A percentile compares a stretch with the other conserved stretches of the same genome.
Conservation (phyloP, 192 early-diverging fungal species). For the Paraglomus brasilianum region DNA sequence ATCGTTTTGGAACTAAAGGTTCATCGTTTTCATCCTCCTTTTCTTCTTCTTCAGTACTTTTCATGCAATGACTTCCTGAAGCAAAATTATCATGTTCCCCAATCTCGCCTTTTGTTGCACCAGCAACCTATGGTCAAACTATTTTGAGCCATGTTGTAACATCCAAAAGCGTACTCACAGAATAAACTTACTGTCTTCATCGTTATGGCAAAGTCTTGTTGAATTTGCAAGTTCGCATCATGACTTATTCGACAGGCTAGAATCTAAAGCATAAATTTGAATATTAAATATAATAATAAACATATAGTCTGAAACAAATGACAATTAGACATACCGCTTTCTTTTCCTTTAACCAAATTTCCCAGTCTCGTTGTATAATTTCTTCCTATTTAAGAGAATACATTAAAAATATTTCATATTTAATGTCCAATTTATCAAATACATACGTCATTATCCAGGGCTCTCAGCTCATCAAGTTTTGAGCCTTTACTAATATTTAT, state of each 20-base stretch:
- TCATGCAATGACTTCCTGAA: too few species aligned
- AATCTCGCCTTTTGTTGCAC: neutral
- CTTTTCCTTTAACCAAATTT: slow-evolving; percentile 31
- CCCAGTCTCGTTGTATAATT: slow-evolving; percentile 27
- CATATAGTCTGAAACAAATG: slow-evolving; percentile 14
- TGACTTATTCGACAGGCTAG: slow-evolving; percentile 21
- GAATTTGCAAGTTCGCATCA: slow-evolving; percentile 1
- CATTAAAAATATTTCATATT: slow-evolving; percentile 31
- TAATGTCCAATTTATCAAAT: slow-evolving; percentile 28
- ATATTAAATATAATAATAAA: slow-evolving; percentile 23
- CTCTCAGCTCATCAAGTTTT: slow-evolving; percentile 21
- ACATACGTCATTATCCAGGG: slow-evolving; percentile 30
- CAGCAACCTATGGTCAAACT: slow-evolving; percentile 9
- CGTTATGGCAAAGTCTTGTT: slow-evolving; percentile 27
- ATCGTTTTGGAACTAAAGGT: slow-evolving; percentile 14
- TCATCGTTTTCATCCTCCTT: neutral
- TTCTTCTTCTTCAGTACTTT: neutral
- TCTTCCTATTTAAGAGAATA: slow-evolving; percentile 29
- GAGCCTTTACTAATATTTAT: slow-evolving; percentile 1
- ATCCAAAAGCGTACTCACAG: slow-evolving; percentile 5
- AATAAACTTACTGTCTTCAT: slow-evolving; percentile 10
- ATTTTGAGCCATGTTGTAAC: neutral
- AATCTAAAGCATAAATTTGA: slow-evolving; percentile 31
- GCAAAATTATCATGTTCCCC: slow-evolving; percentile 5
- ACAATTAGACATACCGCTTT: slow-evolving; percentile 28